Evolutionary conservation across 23 red algal species (phyloP), one percentile per base, ranked within the genome.

Genomic region (Agarophyton chilense): DNA sequence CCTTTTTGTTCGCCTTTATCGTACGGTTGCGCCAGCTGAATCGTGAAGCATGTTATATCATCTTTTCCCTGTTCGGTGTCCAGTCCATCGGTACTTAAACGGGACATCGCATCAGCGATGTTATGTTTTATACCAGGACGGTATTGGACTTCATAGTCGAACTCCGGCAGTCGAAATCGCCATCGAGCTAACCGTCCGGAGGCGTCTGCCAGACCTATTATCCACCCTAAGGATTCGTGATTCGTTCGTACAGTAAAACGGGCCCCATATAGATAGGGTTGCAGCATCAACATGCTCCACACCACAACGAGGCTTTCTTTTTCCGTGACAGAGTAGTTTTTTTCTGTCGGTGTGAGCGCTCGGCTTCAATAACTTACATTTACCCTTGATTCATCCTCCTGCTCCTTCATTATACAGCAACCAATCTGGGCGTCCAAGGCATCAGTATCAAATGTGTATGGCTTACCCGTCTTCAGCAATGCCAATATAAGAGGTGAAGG

Each of bases 171-270:
- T 7, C 56, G 9, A 34, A 88, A 62, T 51, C 0, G 35, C 45
- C 34, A 88, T 58, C 65, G 3, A 18, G 44, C 84, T 29, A 77
- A 19, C 13, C 68, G 65, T 22, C 68, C 25, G 24, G 51, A 54
- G 18, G 44, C 65, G 45, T 77, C 84, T 24, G 70, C 57, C 2
- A 63, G 34, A 14, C 65, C 65, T 24, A 81, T 17, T 8, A 81
- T 91, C 72, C 75, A 81, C 52, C 58, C 19, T 42, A 81, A 58
- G n/a, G 58, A 7, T 19, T 78, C 41, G 12, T 81, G 55, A 49
- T 91, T 35, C 34, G 87, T 79, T 26, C 74, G 52, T 33, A 91
- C n/a, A 3, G 74, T 91, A 36, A 91, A 91, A 2, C 11, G 16
- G 16, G 19, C 40, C 9, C 73, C 54, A 56, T 80, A 77, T 0